Conservation (phyloP, 495 filamentous ascomycete genomes). For the Aspergillus biplanus region DNA sequence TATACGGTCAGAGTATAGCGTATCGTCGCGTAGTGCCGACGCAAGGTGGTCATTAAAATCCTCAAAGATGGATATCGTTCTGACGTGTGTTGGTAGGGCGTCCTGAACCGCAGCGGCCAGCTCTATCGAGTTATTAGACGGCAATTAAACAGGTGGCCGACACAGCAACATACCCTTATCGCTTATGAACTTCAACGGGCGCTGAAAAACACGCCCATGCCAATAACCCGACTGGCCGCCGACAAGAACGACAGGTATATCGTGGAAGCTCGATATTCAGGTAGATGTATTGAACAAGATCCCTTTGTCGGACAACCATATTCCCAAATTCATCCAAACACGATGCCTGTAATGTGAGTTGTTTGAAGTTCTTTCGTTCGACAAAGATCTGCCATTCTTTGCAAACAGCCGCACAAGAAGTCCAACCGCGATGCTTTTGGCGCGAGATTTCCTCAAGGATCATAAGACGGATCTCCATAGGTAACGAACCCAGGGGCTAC, state of each 20-base stretch:
- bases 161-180: conserved; percentile 6
- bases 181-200: conserved; percentile 1
- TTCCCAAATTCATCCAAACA: not conserved
- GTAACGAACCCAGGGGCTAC: conserved; percentile 8
- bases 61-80: conserved; percentile 9
- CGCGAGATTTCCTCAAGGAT: conserved; percentile 8
- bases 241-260: conserved; percentile 6
- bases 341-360: conserved; percentile 8
- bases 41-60: conserved; percentile 4
- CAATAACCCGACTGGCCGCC: not conserved
- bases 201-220: not conserved
- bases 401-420: conserved; percentile 6
- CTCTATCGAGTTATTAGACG: conserved; percentile 11
- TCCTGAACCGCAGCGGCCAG: conserved; percentile 5
- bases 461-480: conserved; percentile 1
- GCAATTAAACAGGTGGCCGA: conserved; percentile 3
- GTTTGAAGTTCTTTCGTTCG: conserved; percentile 1
- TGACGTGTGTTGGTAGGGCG: conserved; percentile 4
- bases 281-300: conserved; percentile 10
- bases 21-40: conserved; percentile 3
- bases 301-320: conserved; percentile 10
- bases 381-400: conserved; percentile 6
- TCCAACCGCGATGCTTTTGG: conserved; percentile 7
- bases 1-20: not conserved
- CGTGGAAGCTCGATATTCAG: conserved; percentile 10